A percentile compares a stretch with the other conserved stretches of the same genome.
Evolutionary conservation across 441 rosid species (phyloP).

Genomic region (Metrosideros polymorpha): DNA sequence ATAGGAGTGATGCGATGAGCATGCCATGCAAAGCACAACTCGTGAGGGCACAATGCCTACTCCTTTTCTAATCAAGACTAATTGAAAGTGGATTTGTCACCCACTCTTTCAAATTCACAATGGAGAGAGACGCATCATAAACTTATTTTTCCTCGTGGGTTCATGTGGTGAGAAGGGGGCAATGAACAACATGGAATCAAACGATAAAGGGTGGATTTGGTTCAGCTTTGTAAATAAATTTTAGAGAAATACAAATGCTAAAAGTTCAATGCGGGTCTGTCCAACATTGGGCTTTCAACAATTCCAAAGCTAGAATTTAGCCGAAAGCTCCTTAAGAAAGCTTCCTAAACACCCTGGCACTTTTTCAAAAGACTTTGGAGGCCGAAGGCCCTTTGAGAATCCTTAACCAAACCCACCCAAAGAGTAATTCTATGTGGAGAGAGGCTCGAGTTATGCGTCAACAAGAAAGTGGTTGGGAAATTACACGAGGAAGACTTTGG

Average conservation of each 20-base stretch:
- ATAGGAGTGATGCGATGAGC: background rate
- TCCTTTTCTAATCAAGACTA: background rate
- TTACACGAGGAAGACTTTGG: background rate
- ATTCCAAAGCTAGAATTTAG: too few species aligned
- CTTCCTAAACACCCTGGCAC: too few species aligned
- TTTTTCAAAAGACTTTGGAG: too few species aligned
- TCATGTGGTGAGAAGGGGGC: background rate
- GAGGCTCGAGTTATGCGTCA: background rate
- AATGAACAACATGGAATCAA: background rate
- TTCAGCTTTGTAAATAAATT: too few species aligned
- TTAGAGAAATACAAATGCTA: too few species aligned
- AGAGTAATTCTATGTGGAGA: too few species aligned
- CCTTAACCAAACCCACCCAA: too few species aligned
- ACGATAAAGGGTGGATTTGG: background rate
- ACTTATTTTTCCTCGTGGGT: background rate
- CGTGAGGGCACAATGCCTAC: background rate
- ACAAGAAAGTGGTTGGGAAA: background rate
- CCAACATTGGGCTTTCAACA: too few species aligned
- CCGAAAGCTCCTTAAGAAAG: too few species aligned
- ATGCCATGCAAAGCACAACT: background rate
- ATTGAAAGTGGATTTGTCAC: background rate
- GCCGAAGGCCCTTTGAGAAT: too few species aligned
- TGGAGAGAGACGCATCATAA: background rate
- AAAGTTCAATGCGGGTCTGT: too few species aligned
- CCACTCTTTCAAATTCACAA: background rate